Base-by-base conservation (phyloP, 2,329 filamentous ascomycete species). In the Metarhizium humberi region DNA sequence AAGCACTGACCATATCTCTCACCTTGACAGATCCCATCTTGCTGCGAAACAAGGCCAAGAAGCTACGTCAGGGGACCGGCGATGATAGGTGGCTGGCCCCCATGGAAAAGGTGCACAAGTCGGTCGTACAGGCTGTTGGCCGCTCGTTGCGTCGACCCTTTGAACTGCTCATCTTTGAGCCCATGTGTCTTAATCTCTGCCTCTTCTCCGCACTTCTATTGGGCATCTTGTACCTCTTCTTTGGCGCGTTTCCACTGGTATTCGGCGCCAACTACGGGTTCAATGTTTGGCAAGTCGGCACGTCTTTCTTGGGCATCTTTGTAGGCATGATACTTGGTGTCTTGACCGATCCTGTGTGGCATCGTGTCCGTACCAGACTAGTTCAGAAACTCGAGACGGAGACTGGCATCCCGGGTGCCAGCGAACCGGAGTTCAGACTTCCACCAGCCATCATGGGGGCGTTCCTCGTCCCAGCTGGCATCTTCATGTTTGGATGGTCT, bases 401-500 rank as follows among this genome's bases (percentile, higher is more conserved):
- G 68, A 77, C 76, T 47, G 79, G 78, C 5, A 66, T 76, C 57
- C 64, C 72, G 55, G 82, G 79, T 6, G 75, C 79, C 51, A 86
- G 84, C 57, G 90, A 96, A 75, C 92, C 92, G 8, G 92, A 96
- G 72, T 95, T 87, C 73, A 84, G 90, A 58, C 79, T 96, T 38
- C 88, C 90, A 6, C 84, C 89, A 38, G 82, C 85, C 20, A 87
- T 92, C 52, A 67, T 78, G 7, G 92, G 92, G n/a, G 85, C 85
- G 0, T 71, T 90, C 48, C 71, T 95, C 10, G 89, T 94, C 36
- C 89, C 91, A 5, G 75, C 88, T 55, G 89, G 90, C 6, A 73
- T 97, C 16, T 95, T 96, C 69, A 87, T 89, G 72, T 96, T 96
- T 71, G 90, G 84, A 8, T 96, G 90, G 88, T 91, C 88, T 4